phyloP scores from a whole-genome alignment of 2,329 filamentous ascomycete species.

The Phaeosphaeriaceae sp. region DNA sequence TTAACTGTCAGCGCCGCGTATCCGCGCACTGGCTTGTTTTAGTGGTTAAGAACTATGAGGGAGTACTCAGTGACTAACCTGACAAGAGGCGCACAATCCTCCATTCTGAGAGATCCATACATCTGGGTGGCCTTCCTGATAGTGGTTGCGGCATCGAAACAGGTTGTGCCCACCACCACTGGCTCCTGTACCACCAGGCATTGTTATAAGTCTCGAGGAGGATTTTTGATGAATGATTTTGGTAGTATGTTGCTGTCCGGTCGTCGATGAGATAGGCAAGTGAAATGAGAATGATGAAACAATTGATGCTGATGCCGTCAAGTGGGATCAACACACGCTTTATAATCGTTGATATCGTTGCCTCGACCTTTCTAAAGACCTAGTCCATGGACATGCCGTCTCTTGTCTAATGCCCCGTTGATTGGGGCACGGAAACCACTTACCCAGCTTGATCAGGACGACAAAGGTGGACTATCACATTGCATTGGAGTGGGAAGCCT shows the following conservation, averaged over 20 bases:
- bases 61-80: constrained; percentile 21
- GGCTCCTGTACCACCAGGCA: constrained; percentile 31
- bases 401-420: constrained; percentile 24
- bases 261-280: not conserved
- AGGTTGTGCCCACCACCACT: constrained; percentile 30
- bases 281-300: not conserved
- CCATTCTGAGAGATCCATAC: constrained; percentile 26
- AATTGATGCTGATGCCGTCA: constrained; percentile 9
- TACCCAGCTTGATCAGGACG: constrained; percentile 21
- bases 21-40: constrained; percentile 29
- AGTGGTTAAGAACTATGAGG: constrained; percentile 11
- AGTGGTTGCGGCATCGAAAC: constrained; percentile 29
- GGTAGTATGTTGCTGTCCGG: not conserved
- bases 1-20: not conserved
- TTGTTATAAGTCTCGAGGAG: constrained; percentile 5
- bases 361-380: constrained; percentile 15
- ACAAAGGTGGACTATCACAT: constrained; percentile 20
- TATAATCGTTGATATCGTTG: constrained; percentile 22
- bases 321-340: constrained; percentile 15
- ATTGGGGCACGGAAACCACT: constrained; percentile 17
- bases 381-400: constrained; percentile 19
- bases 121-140: constrained; percentile 28
- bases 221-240: not conserved
- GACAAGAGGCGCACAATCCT: constrained; percentile 30
- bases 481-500: constrained; percentile 21